phyloP scores from a whole-genome alignment of 1,139 yeast genomes.

The Spathaspora sp. region DNA sequence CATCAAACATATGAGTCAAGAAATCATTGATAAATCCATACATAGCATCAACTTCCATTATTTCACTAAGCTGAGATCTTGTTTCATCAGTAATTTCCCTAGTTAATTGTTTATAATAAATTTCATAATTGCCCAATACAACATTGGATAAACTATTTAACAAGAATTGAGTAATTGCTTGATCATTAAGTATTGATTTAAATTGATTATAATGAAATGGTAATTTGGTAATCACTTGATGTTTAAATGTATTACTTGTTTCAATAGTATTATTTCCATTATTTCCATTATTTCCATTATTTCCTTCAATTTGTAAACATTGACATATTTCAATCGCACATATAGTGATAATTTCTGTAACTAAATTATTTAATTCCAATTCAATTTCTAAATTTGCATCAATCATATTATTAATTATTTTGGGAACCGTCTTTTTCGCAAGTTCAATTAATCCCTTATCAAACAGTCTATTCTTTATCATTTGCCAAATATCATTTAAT shows the following conservation, averaged over 20 bases:
- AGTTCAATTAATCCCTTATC: conserved; percentile 51
- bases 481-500: conserved; percentile 54
- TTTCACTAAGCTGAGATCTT: conserved; percentile 26
- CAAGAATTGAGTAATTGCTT: conserved; percentile 30
- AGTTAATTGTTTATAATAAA: conserved; percentile 23
- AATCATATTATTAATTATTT: conserved; percentile 79
- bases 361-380: conserved; percentile 66
- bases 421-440: conserved; percentile 73
- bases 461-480: conserved; percentile 38
- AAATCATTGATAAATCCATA: conserved; percentile 38
- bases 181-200: conserved; percentile 43
- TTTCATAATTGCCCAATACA: conserved; percentile 32
- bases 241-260: conserved; percentile 37
- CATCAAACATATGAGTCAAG: conserved; percentile 19
- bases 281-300: too few relatives aligned
- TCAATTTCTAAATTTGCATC: conserved; percentile 83
- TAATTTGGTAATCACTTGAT: conserved; percentile 49
- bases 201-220: conserved; percentile 58
- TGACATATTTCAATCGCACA: conserved; percentile 37
- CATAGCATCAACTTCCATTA: conserved; percentile 60
- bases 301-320: conserved; percentile 20
- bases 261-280: conserved; percentile 34
- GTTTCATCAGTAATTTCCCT: conserved; percentile 16
- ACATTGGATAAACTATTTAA: conserved; percentile 32
- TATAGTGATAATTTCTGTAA: conserved; percentile 57